Conservation (phyloP, 805 yeast genomes). For the Metschnikowia orientalis region DNA sequence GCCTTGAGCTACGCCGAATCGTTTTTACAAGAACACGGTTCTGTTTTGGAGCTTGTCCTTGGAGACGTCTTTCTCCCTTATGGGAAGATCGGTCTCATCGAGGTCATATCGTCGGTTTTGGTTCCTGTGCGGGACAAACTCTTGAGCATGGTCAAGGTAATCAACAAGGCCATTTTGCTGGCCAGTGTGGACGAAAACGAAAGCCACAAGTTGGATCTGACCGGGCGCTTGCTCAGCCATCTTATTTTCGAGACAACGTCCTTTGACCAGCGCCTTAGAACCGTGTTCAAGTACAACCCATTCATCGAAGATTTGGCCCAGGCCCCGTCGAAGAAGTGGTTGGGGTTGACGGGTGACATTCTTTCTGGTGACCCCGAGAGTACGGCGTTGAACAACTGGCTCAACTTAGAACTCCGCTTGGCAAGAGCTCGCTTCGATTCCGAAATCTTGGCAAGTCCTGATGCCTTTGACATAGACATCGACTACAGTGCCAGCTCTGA, state of each 20-base stretch:
- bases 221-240: conserved; percentile 53
- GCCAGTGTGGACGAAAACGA: conserved; percentile 15
- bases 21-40: conserved; percentile 38
- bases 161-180: conserved; percentile 22
- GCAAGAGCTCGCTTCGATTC: conserved; percentile 46
- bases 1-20: conserved; percentile 48
- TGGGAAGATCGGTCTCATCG: conserved; percentile 30
- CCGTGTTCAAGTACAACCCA: conserved; percentile 46
- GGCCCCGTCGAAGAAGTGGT: conserved; percentile 37
- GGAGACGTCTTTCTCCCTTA: conserved; percentile 26
- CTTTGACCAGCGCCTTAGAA: conserved; percentile 50
- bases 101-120: conserved; percentile 44
- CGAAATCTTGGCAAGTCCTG: conserved; percentile 44
- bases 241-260: conserved; percentile 52
- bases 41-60: conserved; percentile 37
- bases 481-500: conserved; percentile 36
- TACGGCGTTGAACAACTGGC: conserved; percentile 42
- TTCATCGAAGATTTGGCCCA: conserved; percentile 18
- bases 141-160: conserved; percentile 17
- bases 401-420: conserved; percentile 47
- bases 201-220: conserved; percentile 22
- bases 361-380: conserved; percentile 34
- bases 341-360: conserved; percentile 43
- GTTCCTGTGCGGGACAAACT: conserved; percentile 46
- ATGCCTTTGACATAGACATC: conserved; percentile 55